Conservation (phyloP, 2,329 filamentous ascomycete species). For the Biscogniauxia sp. region DNA sequence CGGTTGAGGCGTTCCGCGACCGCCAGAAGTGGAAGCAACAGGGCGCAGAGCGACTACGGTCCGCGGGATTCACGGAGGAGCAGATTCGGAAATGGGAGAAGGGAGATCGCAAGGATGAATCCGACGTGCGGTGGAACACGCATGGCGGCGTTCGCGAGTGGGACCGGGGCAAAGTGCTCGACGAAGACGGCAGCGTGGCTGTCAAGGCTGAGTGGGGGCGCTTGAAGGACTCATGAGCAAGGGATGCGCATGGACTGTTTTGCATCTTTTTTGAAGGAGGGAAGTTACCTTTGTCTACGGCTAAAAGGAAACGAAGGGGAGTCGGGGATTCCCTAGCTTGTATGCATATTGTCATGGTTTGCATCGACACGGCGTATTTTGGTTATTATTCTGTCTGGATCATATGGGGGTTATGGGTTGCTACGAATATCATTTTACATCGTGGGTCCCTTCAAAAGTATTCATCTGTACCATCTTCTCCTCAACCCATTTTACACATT, state of each 20-base stretch:
- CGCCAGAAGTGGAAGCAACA: conserved; percentile 74
- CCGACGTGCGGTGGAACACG: conserved; percentile 71
- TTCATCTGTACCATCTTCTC: no score
- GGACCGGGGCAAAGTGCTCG: conserved; percentile 53
- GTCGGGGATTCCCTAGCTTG: no score
- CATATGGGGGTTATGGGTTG: no score
- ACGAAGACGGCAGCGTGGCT: conserved; percentile 15
- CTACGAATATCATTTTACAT: no score
- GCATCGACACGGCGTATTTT: no score
- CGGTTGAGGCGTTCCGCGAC: conserved; percentile 74
- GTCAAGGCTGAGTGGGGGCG: conserved; percentile 17
- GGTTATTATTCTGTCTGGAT: no score
- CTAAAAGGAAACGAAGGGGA: no score
- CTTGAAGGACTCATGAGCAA: conserved; percentile 6
- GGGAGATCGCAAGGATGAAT: conserved; percentile 57
- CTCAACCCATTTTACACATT: no score
- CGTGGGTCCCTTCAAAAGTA: no score
- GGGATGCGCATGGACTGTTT: not conserved
- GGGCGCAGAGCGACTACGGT: conserved; percentile 71
- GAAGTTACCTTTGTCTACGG: no score
- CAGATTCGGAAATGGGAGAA: conserved; percentile 72
- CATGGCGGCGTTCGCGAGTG: conserved; percentile 62
- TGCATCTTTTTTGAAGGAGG: no score
- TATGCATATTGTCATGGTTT: no score
- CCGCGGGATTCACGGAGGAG: conserved; percentile 74